Evolutionary conservation across 768 basidiomycete species (phyloP).

Genomic region (Favolaschia claudopus): DNA sequence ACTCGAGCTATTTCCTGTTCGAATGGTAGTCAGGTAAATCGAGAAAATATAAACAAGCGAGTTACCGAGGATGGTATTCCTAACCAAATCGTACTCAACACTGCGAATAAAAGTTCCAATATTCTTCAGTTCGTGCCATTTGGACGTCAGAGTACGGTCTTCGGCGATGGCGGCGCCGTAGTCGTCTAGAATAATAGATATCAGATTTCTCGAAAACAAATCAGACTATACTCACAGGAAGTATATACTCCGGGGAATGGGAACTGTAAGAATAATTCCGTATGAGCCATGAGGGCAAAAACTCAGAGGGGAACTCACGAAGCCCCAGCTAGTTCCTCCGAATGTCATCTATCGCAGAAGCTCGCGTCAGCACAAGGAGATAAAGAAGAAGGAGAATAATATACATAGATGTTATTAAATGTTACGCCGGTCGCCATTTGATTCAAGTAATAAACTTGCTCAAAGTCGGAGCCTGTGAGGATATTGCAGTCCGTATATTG

Average conservation of each 20-base stretch:
- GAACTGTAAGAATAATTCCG: slow-evolving; percentile 6
- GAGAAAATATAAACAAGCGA: background rate
- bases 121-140: slow-evolving; percentile 21
- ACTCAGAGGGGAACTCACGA: background rate
- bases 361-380: background rate
- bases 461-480: slow-evolving; percentile 19
- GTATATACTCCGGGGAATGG: slow-evolving; percentile 14
- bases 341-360: slow-evolving; percentile 11
- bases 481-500: slow-evolving; percentile 19
- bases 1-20: slow-evolving; percentile 11
- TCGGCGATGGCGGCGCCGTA: slow-evolving; percentile 19
- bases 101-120: slow-evolving; percentile 19
- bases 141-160: slow-evolving; percentile 15
- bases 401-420: slow-evolving; percentile 20
- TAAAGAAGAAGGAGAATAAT: background rate
- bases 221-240: slow-evolving; percentile 20
- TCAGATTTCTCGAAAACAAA: too few species aligned
- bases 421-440: slow-evolving; percentile 20
- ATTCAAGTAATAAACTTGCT: slow-evolving; percentile 20
- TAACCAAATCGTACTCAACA: slow-evolving; percentile 13
- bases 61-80: slow-evolving; percentile 14
- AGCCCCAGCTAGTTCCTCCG: slow-evolving; percentile 22
- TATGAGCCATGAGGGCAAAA: slow-evolving; percentile 2
- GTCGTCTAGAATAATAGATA: slow-evolving; percentile 4
- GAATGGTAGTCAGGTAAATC: too few species aligned